Conservation (phyloP, 1,284 basidiomycete species). For the Rhodotorula mucilaginosa region DNA sequence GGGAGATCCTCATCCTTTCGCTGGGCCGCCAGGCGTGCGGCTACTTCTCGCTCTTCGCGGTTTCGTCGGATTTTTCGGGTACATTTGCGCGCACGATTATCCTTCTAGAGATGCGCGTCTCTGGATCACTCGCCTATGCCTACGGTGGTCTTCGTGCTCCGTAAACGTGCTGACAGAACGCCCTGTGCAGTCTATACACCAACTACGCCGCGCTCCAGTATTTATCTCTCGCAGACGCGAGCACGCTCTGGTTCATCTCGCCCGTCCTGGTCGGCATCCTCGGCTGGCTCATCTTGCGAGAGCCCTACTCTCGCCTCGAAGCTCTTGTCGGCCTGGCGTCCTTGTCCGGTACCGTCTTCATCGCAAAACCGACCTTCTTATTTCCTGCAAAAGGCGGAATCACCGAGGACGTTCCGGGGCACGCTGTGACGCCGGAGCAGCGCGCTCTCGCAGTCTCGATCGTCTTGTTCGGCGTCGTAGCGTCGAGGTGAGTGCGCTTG, state of each 20-base stretch:
- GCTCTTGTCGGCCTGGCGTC: constrained; percentile 45
- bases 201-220: constrained; percentile 47
- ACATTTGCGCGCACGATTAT: constrained; percentile 28
- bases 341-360: constrained; percentile 47
- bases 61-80: constrained; percentile 45
- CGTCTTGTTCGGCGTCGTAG: constrained; percentile 45
- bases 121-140: no score
- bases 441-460: constrained; percentile 37
- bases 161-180: constrained; percentile 23
- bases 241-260: constrained; percentile 47
- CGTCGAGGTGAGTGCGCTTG: constrained; percentile 21
- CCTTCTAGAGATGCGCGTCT: no score
- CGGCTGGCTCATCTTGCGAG: constrained; percentile 45
- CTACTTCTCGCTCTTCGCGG: constrained; percentile 37
- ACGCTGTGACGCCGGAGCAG: constrained; percentile 24
- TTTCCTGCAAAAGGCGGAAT: constrained; percentile 17
- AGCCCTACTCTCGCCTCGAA: constrained; percentile 46
- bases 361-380: constrained; percentile 44
- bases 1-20: constrained; percentile 33
- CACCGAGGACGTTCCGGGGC: background rate
- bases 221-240: constrained; percentile 47
- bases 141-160: no score
- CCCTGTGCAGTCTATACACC: constrained; percentile 30
- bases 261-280: constrained; percentile 46
- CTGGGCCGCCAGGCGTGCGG: constrained; percentile 42